Evolutionary conservation across 2,329 filamentous ascomycete species (phyloP), one percentile per base, ranked within the genome.

Genomic region (Massarina eburnea): DNA sequence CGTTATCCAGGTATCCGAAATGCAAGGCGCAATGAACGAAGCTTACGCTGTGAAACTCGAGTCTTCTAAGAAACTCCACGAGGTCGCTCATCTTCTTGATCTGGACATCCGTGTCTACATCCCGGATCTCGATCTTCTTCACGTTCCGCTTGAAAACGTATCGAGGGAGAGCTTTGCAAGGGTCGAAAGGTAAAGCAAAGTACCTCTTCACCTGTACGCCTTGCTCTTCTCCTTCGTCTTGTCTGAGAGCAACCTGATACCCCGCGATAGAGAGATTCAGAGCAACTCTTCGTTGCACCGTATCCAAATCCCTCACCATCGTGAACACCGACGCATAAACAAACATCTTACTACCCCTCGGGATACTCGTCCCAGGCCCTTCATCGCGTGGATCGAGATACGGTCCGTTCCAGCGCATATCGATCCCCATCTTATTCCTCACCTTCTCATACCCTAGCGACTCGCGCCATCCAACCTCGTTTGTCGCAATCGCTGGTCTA

Each of bases 361-460:
- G 37, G 9, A 39, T 8, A 15, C 8, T 27, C 19, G 5, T 29
- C 4, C 9, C 4, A 17, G 17, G 3, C 12, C 8, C 9, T 15
- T 7, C 7, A 10, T 27, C 24, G n/a, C 21, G 14, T 17, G 22
- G 37, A 10, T 7, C 37, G n/a, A 22, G 5, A 19, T 24, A 45
- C 3, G 42, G 42, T 12, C 42, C 42, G 27, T 45, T 45, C 42
- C 42, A 45, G 14, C 17, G 20, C 17, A 45, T 15, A 17, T 45
- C 42, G n/a, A 39, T 8, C 3, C 26, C 35, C 14, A 35, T 45
- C 8, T 29, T 15, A 3, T 19, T 12, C 18, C n/a, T 29, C 17
- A 45, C 19, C 24, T 45, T 37, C 26, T n/a, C 14, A 14, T 34
- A 22, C 3, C 35, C 36, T 12, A 45, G 18, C 9, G 27, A 14